A percentile compares a stretch with the other conserved stretches of the same genome.
Evolutionary conservation across 345 rosid species (phyloP).

Genomic region (Acer negundo): DNA sequence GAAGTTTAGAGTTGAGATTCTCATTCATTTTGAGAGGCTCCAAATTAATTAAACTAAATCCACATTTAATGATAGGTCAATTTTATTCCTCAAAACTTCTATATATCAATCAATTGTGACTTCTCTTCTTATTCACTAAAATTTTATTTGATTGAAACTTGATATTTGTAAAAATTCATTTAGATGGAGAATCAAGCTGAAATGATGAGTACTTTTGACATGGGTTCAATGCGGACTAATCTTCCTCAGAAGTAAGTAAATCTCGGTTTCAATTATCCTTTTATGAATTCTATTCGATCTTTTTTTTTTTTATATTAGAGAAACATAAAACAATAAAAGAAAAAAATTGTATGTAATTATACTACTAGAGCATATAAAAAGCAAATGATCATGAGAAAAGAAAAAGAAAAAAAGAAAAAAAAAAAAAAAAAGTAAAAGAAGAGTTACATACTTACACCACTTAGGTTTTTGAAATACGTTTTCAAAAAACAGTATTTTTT

Average conservation of each 20-base stretch:
- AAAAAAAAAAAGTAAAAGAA: too few relatives aligned
- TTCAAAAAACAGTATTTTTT: too few relatives aligned
- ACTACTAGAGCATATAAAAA: too few relatives aligned
- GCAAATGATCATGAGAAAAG: too few relatives aligned
- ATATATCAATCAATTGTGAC: not conserved
- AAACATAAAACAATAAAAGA: too few relatives aligned
- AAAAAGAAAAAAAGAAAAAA: too few relatives aligned
- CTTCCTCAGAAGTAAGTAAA: constrained; percentile 61
- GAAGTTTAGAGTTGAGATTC: too few relatives aligned
- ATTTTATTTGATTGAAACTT: not conserved
- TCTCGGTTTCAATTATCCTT: not conserved
- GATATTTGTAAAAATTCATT: not conserved
- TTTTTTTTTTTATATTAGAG: too few relatives aligned
- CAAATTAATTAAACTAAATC: constrained; percentile 2
- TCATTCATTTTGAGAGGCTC: not conserved
- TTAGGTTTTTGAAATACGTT: too few relatives aligned
- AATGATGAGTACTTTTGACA: constrained; percentile 40
- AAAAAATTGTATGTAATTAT: too few relatives aligned
- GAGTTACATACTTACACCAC: too few relatives aligned
- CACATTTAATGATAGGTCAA: constrained; percentile 12
- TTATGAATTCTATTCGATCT: too few relatives aligned
- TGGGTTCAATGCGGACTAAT: constrained; percentile 49
- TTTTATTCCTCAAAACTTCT: not conserved
- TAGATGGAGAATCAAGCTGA: constrained; percentile 47
- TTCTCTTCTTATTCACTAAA: not conserved